Evolutionary conservation across 1,284 basidiomycete genomes (phyloP), one percentile per base, ranked within the genome.

Genomic region (Spongiforma sp.): DNA sequence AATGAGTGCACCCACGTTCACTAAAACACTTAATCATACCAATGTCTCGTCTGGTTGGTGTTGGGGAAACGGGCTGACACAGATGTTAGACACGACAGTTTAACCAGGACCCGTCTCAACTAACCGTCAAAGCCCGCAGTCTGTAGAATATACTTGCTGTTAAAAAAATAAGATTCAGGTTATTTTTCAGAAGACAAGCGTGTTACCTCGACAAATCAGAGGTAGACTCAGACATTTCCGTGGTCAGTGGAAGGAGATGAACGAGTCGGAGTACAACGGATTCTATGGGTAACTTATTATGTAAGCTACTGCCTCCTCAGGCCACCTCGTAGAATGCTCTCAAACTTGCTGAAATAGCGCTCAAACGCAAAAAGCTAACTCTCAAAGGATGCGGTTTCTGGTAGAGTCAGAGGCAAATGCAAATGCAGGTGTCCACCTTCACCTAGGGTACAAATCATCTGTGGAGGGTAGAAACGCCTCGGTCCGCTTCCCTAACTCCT

Each of bases 1-100:
- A 48, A 39, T 73, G 28, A 76, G 54, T 21, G 21, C n/a, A 52
- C 2, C 30, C 17, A 58, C 14, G 32, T 36, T 28, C n/a, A 48
- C 21, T 8, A 41, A 26, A 30, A 37, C 21, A 54, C 41, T 30
- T 28, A 50, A 58, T 41, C 86, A 69, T 74, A 96, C 95, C 95
- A 98, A 83, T 97, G 94, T 79, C 90, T 89, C 61, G 94, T 96
- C 83, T 97, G 95, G 85, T 98, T 98, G 72, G 89, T 88, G 82
- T 99, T 97, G 64, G 96, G 96, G 86, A 98, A 98, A 70, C 95
- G 93, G 75, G 94, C 94, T 91, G 71, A 52, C 68, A 65, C 39
- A 32, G 56, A 53, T 37, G 36, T 72, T 50, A 76, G 57, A 26
- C 41, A 57, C 50, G 37, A 39, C 36, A 33, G 54, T 41, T 39